Evolutionary conservation across 2,329 filamentous ascomycete genomes (phyloP).

Genomic region (Talaromyces amestolkiae): DNA sequence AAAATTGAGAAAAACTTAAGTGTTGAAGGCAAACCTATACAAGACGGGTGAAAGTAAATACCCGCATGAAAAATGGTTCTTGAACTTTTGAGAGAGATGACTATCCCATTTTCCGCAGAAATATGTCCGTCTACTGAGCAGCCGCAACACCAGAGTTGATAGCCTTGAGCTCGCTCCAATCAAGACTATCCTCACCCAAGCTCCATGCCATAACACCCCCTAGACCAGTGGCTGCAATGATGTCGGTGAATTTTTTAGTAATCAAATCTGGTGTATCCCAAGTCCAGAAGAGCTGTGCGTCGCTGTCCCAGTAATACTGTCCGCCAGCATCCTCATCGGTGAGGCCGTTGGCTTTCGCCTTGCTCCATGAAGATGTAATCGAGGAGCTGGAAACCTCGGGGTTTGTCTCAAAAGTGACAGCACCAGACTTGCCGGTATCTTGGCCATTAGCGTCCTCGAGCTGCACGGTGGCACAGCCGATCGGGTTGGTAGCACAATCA

Average conservation of each 20-base stretch:
- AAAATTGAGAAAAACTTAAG: background rate
- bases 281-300: slow-evolving; percentile 66
- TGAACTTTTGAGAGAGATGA: background rate
- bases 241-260: slow-evolving; percentile 58
- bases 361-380: slow-evolving; percentile 56
- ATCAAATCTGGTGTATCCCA: slow-evolving; percentile 67
- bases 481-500: slow-evolving; percentile 46
- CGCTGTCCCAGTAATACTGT: slow-evolving; percentile 65
- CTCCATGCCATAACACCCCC: slow-evolving; percentile 77
- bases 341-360: slow-evolving; percentile 52
- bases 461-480: slow-evolving; percentile 59
- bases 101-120: too few relatives aligned
- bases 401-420: slow-evolving; percentile 49
- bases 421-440: slow-evolving; percentile 56
- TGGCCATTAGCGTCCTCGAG: slow-evolving; percentile 61
- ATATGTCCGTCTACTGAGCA: background rate
- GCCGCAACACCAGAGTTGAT: slow-evolving; percentile 37
- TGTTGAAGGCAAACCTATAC: background rate
- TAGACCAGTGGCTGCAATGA: slow-evolving; percentile 57
- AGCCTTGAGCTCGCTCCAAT: slow-evolving; percentile 46
- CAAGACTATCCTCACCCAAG: slow-evolving; percentile 62
- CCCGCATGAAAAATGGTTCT: background rate
- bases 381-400: slow-evolving; percentile 41
- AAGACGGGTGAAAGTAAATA: background rate
- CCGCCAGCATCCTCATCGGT: slow-evolving; percentile 62